These are phyloP conservation scores for Periconia sp. DNA, from an alignment of 2,329 filamentous ascomycete species.

Conservation along the genomic window DNA sequence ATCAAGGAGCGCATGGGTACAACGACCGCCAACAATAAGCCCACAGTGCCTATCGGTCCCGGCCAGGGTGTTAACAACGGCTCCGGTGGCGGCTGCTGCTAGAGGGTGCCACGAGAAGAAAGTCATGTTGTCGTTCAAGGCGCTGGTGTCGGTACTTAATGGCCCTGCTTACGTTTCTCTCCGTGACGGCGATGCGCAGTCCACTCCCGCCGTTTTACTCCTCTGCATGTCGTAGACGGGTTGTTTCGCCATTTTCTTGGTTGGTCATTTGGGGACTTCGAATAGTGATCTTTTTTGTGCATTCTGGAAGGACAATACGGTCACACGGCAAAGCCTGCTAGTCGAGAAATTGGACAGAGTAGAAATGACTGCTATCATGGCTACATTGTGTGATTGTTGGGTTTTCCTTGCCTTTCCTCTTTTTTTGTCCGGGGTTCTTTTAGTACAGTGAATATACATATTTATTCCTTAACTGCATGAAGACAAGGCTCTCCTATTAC, in stretches of 20 bases:
- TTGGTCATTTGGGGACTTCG: slow-evolving; percentile 26
- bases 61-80: slow-evolving; percentile 91
- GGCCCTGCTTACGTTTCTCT: slow-evolving; percentile 30
- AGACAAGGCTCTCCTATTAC: too few species aligned
- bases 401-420: slow-evolving; percentile 8
- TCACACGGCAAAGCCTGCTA: slow-evolving; percentile 7
- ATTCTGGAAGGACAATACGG: slow-evolving; percentile 9
- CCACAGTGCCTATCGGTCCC: slow-evolving; percentile 91
- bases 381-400: slow-evolving; percentile 33
- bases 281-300: slow-evolving; percentile 19
- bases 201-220: slow-evolving; percentile 26
- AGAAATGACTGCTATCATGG: slow-evolving; percentile 21
- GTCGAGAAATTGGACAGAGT: slow-evolving; percentile 11
- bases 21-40: slow-evolving; percentile 97
- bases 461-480: not conserved
- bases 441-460: slow-evolving; percentile 30
- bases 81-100: slow-evolving; percentile 87
- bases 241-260: slow-evolving; percentile 20
- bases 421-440: slow-evolving; percentile 26
- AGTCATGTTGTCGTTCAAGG: slow-evolving; percentile 17
- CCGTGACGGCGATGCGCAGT: slow-evolving; percentile 17
- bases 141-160: slow-evolving; percentile 35
- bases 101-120: slow-evolving; percentile 47
- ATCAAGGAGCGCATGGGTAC: slow-evolving; percentile 99
- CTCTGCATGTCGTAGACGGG: slow-evolving; percentile 35